Conservation (phyloP, 176 grass and related monocot species). For the Eremochloa ophiuroides region DNA sequence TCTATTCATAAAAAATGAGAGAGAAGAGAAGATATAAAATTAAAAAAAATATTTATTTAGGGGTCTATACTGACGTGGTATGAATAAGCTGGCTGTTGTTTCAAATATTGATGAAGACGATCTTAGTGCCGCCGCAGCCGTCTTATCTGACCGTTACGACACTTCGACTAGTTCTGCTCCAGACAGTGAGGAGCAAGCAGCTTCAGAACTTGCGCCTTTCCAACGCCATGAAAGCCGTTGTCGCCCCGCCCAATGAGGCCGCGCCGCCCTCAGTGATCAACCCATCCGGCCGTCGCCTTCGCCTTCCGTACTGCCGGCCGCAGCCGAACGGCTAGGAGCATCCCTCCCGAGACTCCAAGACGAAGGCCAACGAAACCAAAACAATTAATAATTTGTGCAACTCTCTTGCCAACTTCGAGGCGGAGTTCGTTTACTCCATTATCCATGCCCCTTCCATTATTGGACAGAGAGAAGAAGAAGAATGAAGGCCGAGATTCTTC, state of each 20-base stretch:
- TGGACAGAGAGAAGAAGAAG: neutral
- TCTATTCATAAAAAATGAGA: too few species aligned
- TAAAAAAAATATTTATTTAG: too few species aligned
- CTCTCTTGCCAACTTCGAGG: constrained; percentile 38
- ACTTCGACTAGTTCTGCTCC: too few species aligned
- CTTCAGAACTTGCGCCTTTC: neutral
- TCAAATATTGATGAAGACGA: too few species aligned
- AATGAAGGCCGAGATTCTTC: constrained; percentile 10
- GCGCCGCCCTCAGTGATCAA: neutral
- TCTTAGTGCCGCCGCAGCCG: too few species aligned
- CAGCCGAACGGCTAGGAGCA: neutral
- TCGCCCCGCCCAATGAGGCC: neutral
- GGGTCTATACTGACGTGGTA: too few species aligned
- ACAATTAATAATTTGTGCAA: constrained; percentile 25
- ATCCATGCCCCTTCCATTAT: constrained; percentile 21
- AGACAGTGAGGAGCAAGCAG: neutral
- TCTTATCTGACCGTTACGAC: too few species aligned
- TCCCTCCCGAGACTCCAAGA: neutral
- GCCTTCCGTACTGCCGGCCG: neutral
- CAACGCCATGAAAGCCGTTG: neutral
- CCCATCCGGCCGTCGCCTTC: neutral
- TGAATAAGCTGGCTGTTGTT: too few species aligned
- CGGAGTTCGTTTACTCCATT: constrained; percentile 20
- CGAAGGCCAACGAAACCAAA: neutral
- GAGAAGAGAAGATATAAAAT: too few species aligned